phyloP scores from a whole-genome alignment of 768 basidiomycete genomes.

The Suillus sp. region DNA sequence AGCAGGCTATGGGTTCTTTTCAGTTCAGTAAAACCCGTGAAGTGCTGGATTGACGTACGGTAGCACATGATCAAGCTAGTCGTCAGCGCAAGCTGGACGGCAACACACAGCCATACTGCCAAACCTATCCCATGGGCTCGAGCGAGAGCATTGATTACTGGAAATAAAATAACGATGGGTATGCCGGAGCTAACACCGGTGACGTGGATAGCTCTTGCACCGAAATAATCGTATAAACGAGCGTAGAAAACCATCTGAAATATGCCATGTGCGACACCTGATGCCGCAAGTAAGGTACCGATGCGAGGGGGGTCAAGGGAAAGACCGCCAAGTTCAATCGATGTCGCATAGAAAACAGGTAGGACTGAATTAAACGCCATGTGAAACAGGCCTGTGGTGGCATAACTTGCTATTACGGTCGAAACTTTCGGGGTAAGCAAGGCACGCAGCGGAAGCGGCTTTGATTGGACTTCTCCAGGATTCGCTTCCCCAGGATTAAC shows the following conservation, averaged over 20 bases:
- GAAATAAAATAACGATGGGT: slow-evolving; percentile 36
- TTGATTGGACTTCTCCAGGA: not conserved
- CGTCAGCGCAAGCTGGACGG: slow-evolving; percentile 27
- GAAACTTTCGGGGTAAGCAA: slow-evolving; percentile 58
- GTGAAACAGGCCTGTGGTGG: slow-evolving; percentile 59
- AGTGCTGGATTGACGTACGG: slow-evolving; percentile 24
- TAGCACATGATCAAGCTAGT: slow-evolving; percentile 33
- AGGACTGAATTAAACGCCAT: slow-evolving; percentile 56
- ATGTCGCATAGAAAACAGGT: slow-evolving; percentile 36
- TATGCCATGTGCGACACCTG: slow-evolving; percentile 37
- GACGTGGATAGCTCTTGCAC: slow-evolving; percentile 42
- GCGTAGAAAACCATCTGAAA: slow-evolving; percentile 68
- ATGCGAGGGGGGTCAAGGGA: slow-evolving; percentile 31
- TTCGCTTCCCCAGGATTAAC: not conserved
- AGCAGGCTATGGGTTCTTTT: not conserved
- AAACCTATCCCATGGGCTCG: slow-evolving; percentile 21
- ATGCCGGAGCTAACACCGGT: slow-evolving; percentile 31
- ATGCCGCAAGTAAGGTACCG: slow-evolving; percentile 27
- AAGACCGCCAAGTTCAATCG: slow-evolving; percentile 35
- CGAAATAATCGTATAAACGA: slow-evolving; percentile 52
- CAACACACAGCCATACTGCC: slow-evolving; percentile 31
- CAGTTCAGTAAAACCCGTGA: not conserved
- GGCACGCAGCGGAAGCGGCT: slow-evolving; percentile 47
- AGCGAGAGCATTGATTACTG: slow-evolving; percentile 31
- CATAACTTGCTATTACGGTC: slow-evolving; percentile 62